Conservation (phyloP, 1,284 basidiomycete species). For the Meira miltonrushii region DNA sequence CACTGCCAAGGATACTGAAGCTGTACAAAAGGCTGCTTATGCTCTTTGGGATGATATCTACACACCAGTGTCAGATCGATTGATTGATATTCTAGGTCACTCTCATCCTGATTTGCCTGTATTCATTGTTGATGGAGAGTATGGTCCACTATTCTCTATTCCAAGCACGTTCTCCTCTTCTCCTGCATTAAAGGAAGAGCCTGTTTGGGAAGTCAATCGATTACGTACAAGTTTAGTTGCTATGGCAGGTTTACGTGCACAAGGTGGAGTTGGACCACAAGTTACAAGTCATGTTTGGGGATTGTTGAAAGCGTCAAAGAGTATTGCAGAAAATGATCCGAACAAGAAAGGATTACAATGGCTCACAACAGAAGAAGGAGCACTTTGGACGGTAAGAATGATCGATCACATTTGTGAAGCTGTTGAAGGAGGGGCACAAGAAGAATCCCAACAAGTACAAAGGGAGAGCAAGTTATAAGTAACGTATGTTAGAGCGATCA, state of each 20-base stretch:
- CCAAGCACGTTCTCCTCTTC: constrained; percentile 58
- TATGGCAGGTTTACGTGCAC: constrained; percentile 78
- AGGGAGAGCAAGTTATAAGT: background rate
- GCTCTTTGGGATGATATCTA: constrained; percentile 80
- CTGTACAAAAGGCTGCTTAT: constrained; percentile 35
- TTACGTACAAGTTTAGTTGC: constrained; percentile 82
- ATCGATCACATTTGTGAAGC: constrained; percentile 60
- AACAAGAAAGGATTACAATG: constrained; percentile 63
- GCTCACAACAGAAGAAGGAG: constrained; percentile 82
- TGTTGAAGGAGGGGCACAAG: constrained; percentile 1
- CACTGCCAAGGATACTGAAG: constrained; percentile 20
- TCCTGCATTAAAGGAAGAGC: constrained; percentile 40
- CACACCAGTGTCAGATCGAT: constrained; percentile 78
- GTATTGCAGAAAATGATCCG: constrained; percentile 53
- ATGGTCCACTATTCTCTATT: constrained; percentile 76
- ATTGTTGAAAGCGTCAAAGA: constrained; percentile 67
- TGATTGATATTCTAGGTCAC: constrained; percentile 76
- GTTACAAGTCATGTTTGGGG: constrained; percentile 88
- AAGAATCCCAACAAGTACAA: background rate
- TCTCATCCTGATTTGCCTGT: constrained; percentile 64
- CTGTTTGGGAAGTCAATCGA: constrained; percentile 66
- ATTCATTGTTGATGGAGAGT: constrained; percentile 85
- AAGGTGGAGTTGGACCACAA: constrained; percentile 83
- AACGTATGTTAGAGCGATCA: too few species aligned
- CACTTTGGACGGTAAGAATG: constrained; percentile 81